phyloP scores from a whole-genome alignment of 257 asterid genomes.

The Capsicum pubescens region DNA sequence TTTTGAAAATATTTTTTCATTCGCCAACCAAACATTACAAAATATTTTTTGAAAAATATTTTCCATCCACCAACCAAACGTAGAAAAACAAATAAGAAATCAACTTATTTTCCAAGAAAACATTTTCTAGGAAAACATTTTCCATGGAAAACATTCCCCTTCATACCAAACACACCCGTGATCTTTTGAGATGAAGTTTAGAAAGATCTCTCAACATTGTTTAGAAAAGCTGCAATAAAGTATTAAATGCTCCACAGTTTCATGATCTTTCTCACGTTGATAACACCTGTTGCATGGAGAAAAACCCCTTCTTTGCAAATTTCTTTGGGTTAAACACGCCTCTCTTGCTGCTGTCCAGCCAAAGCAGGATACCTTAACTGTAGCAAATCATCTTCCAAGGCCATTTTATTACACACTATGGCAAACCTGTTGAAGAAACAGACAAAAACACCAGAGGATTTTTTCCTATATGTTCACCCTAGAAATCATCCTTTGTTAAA shows the following conservation, averaged over 20 bases:
- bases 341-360: neutral
- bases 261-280: neutral
- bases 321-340: neutral
- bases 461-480: no score
- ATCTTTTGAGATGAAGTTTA: neutral
- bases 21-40: no score
- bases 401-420: neutral
- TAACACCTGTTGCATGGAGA: neutral
- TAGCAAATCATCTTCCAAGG: neutral
- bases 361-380: neutral
- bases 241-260: slow-evolving; percentile 1
- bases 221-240: neutral
- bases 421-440: neutral
- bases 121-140: no score
- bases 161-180: no score
- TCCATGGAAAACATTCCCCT: no score
- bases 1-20: no score
- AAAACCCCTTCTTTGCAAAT: neutral
- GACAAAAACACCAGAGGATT: neutral
- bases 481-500: neutral
- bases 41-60: no score
- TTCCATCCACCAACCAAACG: no score
- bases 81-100: no score
- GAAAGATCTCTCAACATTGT: neutral
- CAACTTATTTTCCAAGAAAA: no score